phyloP scores from a whole-genome alignment of 2,329 filamentous ascomycete species.

The Sporothrix inflata region DNA sequence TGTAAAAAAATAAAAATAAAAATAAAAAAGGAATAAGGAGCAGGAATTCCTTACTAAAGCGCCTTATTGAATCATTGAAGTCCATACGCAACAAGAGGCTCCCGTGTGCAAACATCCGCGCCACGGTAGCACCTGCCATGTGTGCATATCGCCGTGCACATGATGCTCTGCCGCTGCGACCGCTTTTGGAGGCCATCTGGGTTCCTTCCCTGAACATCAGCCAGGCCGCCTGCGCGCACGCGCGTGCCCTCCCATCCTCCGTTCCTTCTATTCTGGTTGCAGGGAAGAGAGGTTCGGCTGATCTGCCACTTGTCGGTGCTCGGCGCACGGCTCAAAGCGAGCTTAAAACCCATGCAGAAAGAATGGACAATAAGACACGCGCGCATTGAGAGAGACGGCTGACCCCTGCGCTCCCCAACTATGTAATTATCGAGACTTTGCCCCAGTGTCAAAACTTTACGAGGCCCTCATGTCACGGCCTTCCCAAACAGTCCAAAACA shows the following conservation, averaged over 20 bases:
- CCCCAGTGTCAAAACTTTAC: neutral
- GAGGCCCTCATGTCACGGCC: neutral
- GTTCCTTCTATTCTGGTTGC: neutral
- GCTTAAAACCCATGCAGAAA: neutral
- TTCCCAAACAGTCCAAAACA: neutral
- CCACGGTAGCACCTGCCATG: neutral
- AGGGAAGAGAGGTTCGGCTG: neutral
- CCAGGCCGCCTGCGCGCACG: neutral
- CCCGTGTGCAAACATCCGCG: neutral
- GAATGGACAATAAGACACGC: neutral
- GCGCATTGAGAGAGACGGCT: neutral
- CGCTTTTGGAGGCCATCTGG: slow-evolving; percentile 16
- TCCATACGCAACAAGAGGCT: neutral
- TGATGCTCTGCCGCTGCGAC: slow-evolving; percentile 38
- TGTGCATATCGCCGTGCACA: slow-evolving; percentile 32
- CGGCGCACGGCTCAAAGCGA: slow-evolving; percentile 13
- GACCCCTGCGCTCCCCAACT: neutral
- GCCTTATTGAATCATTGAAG: neutral
- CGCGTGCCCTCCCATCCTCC: neutral
- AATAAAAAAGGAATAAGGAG: neutral
- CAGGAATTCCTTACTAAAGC: neutral
- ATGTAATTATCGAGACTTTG: neutral
- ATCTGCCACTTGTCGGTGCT: neutral
- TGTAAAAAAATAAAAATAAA: neutral
- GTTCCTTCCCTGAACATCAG: neutral